Evolutionary conservation across 2,329 filamentous ascomycete genomes (phyloP).

Genomic region (Dactylellina haptotyla): DNA sequence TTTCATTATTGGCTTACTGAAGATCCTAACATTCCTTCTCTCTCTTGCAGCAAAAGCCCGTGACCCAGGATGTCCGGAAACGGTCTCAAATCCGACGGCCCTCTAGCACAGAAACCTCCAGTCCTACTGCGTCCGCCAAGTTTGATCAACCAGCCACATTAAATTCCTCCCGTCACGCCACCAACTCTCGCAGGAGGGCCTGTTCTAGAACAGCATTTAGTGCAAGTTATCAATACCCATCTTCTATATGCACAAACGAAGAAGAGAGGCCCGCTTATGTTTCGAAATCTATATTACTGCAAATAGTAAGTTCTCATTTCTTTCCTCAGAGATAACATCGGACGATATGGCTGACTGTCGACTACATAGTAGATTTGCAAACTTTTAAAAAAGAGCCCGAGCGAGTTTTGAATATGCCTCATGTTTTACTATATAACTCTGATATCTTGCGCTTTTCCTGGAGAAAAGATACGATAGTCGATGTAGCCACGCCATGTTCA

Average conservation of each 20-base stretch:
- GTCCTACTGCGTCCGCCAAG: constrained; percentile 33
- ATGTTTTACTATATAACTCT: not conserved
- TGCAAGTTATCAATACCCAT: constrained; percentile 41
- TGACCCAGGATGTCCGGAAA: constrained; percentile 47
- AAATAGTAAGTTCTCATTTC: constrained; percentile 41
- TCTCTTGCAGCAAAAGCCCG: constrained; percentile 44
- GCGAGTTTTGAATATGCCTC: constrained; percentile 1
- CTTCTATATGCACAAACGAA: constrained; percentile 11
- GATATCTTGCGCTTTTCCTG: constrained; percentile 23
- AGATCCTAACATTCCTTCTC: constrained; percentile 14
- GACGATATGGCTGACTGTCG: not conserved
- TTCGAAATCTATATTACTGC: constrained; percentile 35
- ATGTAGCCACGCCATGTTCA: not conserved
- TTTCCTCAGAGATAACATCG: not conserved
- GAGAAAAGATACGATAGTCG: constrained; percentile 1
- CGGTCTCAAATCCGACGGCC: constrained; percentile 19
- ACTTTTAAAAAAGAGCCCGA: constrained; percentile 19
- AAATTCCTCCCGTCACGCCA: not conserved
- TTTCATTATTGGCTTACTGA: not conserved
- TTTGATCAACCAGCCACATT: constrained; percentile 16
- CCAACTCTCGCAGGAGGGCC: constrained; percentile 8
- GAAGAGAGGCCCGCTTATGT: constrained; percentile 22
- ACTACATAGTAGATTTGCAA: constrained; percentile 33
- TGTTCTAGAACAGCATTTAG: constrained; percentile 48
- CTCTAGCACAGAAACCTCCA: constrained; percentile 9